Evolutionary conservation across 2,329 filamentous ascomycete genomes (phyloP), one percentile per base, ranked within the genome.

Genomic region (Fusarium metavorans): DNA sequence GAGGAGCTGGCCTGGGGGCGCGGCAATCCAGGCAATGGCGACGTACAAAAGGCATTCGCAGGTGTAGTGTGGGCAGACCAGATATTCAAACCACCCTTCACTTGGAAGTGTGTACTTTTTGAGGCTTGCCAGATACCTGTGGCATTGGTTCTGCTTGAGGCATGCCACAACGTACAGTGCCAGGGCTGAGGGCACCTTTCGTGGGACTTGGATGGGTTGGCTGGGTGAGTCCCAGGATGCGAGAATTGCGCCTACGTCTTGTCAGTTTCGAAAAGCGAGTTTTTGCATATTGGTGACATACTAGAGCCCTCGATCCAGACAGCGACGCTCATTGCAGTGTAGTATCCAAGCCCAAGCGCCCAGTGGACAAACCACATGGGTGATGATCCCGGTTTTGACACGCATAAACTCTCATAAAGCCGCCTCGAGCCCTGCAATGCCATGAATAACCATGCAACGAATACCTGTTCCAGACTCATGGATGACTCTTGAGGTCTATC

Each of bases 41-140:
- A 95, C 80, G 81, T 99, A 98, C 68, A 98, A 90, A 45, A 93
- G 81, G 80, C 94, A 95, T 84, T 98, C 97, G 79, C 93, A 94
- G 5, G 93, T 93, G 83, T 98, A 99, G 83, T 99, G 97, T 20
- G 97, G 95, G 77, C 94, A 97, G 43, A 98, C 84, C 25, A 97
- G 83, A 67, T 87, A 86, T 52, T 86, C 86, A 82, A 98, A 99
- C 67, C 93, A 84, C 4, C 92, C 92, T 69, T 93, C 88, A 3
- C 88, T 85, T 0, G 96, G 96, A 27, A 98, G 87, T 13, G 93
- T 93, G 83, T 99, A 98, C 80, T 95, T 96, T 80, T 91, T 90
- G 69, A 97, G 84, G 43, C 89, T 88, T 48, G 92, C 90, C 23
- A 97, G 88, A 77, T 95, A 87, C 64, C 84, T 84, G 80, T 96